phyloP scores from a whole-genome alignment of 805 yeast species.

The Saccharomycopsis capsularis region DNA sequence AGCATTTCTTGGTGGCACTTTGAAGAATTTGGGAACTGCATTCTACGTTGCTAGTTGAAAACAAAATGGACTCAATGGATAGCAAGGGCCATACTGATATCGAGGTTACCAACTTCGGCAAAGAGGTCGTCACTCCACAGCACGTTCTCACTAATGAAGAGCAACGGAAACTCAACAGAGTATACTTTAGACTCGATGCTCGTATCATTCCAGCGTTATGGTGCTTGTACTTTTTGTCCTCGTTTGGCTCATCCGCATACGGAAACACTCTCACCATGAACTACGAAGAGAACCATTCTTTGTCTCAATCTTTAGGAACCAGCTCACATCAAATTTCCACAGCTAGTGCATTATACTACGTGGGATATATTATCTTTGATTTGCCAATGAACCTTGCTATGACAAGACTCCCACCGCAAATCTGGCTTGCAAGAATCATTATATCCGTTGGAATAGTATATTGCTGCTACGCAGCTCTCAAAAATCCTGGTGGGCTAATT shows the following conservation, averaged over 20 bases:
- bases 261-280: constrained; percentile 83
- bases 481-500: constrained; percentile 51
- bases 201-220: constrained; percentile 80
- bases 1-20: too few species aligned
- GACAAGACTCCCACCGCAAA: constrained; percentile 80
- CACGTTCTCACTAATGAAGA: constrained; percentile 25
- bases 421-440: constrained; percentile 77
- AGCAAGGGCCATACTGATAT: too few species aligned
- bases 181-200: constrained; percentile 56
- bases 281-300: constrained; percentile 50
- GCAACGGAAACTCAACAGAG: constrained; percentile 38
- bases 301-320: constrained; percentile 44
- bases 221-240: constrained; percentile 69
- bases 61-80: too few species aligned
- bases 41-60: too few species aligned
- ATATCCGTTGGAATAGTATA: constrained; percentile 72
- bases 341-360: constrained; percentile 76
- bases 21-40: too few species aligned
- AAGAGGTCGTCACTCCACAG: too few species aligned
- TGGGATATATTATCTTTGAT: constrained; percentile 78
- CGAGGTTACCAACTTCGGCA: too few species aligned
- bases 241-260: constrained; percentile 71
- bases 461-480: constrained; percentile 60
- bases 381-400: constrained; percentile 81
- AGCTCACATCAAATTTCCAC: constrained; percentile 54